A percentile compares a stretch with the other conserved stretches of the same genome.
Conservation (phyloP, 2,329 filamentous ascomycete genomes). For the Nothophaeocryptopus gaeumannii region DNA sequence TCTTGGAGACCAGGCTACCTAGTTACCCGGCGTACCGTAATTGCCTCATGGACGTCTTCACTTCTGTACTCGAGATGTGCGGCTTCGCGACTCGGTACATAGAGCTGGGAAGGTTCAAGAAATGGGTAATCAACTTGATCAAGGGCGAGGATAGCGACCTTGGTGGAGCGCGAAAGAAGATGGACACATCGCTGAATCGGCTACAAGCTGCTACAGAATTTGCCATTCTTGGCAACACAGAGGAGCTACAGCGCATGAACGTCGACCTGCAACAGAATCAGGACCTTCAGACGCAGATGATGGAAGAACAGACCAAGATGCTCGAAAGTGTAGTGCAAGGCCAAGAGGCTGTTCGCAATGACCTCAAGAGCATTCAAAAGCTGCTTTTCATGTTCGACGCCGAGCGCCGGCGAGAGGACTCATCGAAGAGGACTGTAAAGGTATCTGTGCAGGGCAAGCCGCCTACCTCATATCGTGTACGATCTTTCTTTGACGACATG, state of each 20-base stretch:
- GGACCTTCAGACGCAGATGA: constrained; percentile 6
- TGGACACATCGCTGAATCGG: constrained; percentile 4
- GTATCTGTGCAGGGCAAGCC: constrained; percentile 3
- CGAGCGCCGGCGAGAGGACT: background rate
- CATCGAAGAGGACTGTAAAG: background rate
- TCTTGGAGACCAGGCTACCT: constrained; percentile 3
- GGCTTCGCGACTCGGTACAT: constrained; percentile 8
- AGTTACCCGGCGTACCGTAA: constrained; percentile 8
- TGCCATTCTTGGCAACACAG: constrained; percentile 6
- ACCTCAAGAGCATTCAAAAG: constrained; percentile 9
- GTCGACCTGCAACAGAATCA: constrained; percentile 10
- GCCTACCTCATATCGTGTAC: constrained; percentile 3
- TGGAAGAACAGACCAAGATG: constrained; percentile 9
- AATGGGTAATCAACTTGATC: constrained; percentile 8
- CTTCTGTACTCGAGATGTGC: constrained; percentile 5
- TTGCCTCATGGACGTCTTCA: constrained; percentile 9
- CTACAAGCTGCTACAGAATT: constrained; percentile 4
- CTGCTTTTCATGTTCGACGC: constrained; percentile 7
- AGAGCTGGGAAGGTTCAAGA: constrained; percentile 4
- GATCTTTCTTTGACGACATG: constrained; percentile 4
- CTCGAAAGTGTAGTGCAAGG: constrained; percentile 4
- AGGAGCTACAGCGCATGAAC: constrained; percentile 5
- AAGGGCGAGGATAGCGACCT: constrained; percentile 8
- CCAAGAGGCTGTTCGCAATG: constrained; percentile 4
- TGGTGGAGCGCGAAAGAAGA: constrained; percentile 4